Conservation (phyloP, 768 basidiomycete species). For the Psilocybe azurescens region DNA sequence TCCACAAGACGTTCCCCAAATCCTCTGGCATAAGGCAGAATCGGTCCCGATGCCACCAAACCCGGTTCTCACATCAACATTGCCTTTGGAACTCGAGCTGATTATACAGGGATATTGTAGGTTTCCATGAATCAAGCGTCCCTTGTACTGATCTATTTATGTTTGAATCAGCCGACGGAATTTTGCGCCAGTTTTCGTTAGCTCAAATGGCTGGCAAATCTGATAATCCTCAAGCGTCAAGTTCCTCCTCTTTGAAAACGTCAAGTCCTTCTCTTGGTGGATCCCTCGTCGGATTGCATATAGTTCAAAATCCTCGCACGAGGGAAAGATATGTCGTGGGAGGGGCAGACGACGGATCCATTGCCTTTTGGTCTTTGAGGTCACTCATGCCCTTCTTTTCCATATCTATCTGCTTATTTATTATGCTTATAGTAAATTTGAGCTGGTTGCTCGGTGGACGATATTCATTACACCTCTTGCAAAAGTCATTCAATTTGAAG, state of each 20-base stretch:
- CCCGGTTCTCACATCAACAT: slow-evolving; percentile 36
- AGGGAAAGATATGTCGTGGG: slow-evolving; percentile 71
- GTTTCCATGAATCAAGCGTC: slow-evolving; percentile 23
- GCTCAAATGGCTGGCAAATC: slow-evolving; percentile 38
- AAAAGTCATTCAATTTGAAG: slow-evolving; percentile 59
- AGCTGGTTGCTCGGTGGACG: slow-evolving; percentile 73
- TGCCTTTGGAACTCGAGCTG: slow-evolving; percentile 61
- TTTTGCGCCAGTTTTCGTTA: slow-evolving; percentile 51
- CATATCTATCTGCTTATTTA: not conserved
- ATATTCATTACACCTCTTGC: slow-evolving; percentile 71
- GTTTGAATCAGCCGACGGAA: slow-evolving; percentile 52
- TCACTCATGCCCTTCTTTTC: slow-evolving; percentile 30
- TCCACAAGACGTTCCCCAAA: slow-evolving; percentile 7
- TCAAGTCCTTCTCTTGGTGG: slow-evolving; percentile 57
- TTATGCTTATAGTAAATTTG: slow-evolving; percentile 53
- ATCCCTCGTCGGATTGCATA: slow-evolving; percentile 53
- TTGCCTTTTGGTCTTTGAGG: slow-evolving; percentile 76
- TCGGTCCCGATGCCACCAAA: not conserved
- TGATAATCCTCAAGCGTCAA: slow-evolving; percentile 24
- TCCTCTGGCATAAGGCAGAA: slow-evolving; percentile 32
- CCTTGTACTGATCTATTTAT: slow-evolving; percentile 13
- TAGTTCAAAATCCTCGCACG: slow-evolving; percentile 61
- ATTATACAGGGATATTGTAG: slow-evolving; percentile 72
- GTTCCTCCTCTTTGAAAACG: slow-evolving; percentile 33
- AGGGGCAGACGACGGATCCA: slow-evolving; percentile 79